A percentile compares a stretch with the other conserved stretches of the same genome.
phyloP scores from a whole-genome alignment of 2,329 filamentous ascomycete genomes.

The Claviceps lovelessii region DNA sequence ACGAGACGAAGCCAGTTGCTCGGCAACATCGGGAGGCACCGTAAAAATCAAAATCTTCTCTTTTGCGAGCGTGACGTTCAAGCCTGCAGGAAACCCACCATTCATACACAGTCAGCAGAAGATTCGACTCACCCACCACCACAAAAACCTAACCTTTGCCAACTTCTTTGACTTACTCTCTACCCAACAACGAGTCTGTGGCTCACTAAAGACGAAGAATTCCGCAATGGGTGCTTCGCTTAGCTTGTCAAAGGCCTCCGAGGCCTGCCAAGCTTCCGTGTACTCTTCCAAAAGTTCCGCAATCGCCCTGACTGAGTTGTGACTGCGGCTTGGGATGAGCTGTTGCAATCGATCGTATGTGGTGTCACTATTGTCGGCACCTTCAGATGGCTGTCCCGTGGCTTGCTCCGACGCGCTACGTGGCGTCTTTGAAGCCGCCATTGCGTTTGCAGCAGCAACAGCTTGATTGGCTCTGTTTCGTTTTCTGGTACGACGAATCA shows the following conservation, averaged over 20 bases:
- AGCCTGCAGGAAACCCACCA: not conserved
- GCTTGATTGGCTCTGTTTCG: not conserved
- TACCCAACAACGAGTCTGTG: not conserved
- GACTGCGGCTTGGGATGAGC: not conserved
- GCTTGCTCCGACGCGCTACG: not conserved
- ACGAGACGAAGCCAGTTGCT: not conserved
- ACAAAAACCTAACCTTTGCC: no score
- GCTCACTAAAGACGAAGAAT: not conserved
- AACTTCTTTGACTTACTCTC: not conserved
- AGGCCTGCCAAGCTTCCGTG: not conserved
- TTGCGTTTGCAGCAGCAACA: not conserved
- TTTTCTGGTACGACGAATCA: not conserved
- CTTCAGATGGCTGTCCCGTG: not conserved
- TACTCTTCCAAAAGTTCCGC: not conserved
- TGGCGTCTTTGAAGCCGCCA: not conserved
- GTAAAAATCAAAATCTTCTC: not conserved
- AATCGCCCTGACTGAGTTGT: not conserved
- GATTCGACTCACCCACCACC: not conserved
- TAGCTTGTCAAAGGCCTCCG: not conserved
- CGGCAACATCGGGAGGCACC: not conserved
- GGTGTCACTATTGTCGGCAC: not conserved
- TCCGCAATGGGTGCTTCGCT: not conserved
- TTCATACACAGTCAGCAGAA: not conserved
- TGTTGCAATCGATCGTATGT: not conserved
- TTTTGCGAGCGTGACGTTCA: not conserved